These are phyloP conservation scores for Uronychia setigera DNA, from an alignment of 73 alveolate genomes.

Conservation along the genomic window DNA sequence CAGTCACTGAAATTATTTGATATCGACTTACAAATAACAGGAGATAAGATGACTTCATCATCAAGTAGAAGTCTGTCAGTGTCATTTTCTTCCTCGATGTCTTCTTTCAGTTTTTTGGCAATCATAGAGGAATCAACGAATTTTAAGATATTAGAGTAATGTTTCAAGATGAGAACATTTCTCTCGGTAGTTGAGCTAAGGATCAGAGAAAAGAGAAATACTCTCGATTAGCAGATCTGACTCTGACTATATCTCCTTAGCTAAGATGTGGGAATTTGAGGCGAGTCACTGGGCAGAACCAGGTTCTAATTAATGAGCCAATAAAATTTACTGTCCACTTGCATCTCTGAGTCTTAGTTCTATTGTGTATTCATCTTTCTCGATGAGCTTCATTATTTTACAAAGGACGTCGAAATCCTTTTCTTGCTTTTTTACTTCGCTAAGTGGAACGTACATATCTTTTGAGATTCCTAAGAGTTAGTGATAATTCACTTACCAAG, in stretches of 20 bases:
- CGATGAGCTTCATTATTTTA: slow-evolving; percentile 33
- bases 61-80: slow-evolving; percentile 9
- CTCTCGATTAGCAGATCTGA: slow-evolving; percentile 55
- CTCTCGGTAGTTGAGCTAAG: slow-evolving; percentile 24
- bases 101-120: slow-evolving; percentile 15
- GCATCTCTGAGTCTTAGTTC: slow-evolving; percentile 40
- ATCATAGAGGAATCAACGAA: slow-evolving; percentile 11
- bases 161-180: slow-evolving; percentile 28
- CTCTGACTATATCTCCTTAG: slow-evolving; percentile 36
- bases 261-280: slow-evolving; percentile 23
- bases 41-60: slow-evolving; percentile 20
- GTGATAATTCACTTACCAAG: too few species aligned
- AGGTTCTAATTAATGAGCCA: slow-evolving; percentile 8
- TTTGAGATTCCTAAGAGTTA: not conserved
- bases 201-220: slow-evolving; percentile 17
- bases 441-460: too few species aligned
- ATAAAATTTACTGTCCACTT: too few species aligned
- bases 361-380: slow-evolving; percentile 39
- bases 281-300: slow-evolving; percentile 31
- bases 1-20: slow-evolving; percentile 11
- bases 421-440: not conserved
- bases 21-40: slow-evolving; percentile 14
- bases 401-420: slow-evolving; percentile 48
- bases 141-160: slow-evolving; percentile 36
- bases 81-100: slow-evolving; percentile 41